A percentile compares a stretch with the other conserved stretches of the same genome.
Conservation (phyloP, 2,329 filamentous ascomycete species). For the Paecilomyces formosus region DNA sequence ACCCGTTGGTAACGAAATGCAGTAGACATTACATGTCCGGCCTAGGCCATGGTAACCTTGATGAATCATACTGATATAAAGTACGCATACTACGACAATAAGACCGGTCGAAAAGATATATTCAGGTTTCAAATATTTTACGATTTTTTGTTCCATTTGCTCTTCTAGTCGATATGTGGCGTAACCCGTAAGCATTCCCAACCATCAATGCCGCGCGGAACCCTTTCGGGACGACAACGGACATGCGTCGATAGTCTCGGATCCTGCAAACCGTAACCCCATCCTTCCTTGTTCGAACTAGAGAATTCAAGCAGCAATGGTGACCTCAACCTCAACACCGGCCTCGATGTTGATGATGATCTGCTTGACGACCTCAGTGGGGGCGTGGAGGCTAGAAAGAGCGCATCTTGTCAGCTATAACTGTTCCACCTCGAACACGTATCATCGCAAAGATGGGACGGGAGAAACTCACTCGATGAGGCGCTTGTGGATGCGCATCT, state of each 20-base stretch:
- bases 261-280: neutral
- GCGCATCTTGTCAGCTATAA: constrained; percentile 8
- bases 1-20: neutral
- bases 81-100: neutral
- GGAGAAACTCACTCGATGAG: constrained; percentile 69
- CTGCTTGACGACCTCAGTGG: constrained; percentile 67
- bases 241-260: neutral
- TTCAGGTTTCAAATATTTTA: neutral
- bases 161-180: neutral
- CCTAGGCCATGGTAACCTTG: too few species aligned
- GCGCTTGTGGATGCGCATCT: constrained; percentile 99
- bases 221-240: neutral
- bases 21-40: neutral
- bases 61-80: neutral
- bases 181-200: neutral
- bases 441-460: neutral
- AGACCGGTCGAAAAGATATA: neutral
- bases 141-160: neutral
- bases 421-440: constrained; percentile 1
- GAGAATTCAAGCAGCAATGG: constrained; percentile 3
- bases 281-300: neutral
- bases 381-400: constrained; percentile 68
- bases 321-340: constrained; percentile 4
- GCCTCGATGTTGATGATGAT: constrained; percentile 43
- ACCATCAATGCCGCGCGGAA: neutral